Percentiles rank a stretch among this genome's conserved stretches.
Evolutionary conservation across 345 rosid species (phyloP).

Genomic region (Arabis hirsuta): DNA sequence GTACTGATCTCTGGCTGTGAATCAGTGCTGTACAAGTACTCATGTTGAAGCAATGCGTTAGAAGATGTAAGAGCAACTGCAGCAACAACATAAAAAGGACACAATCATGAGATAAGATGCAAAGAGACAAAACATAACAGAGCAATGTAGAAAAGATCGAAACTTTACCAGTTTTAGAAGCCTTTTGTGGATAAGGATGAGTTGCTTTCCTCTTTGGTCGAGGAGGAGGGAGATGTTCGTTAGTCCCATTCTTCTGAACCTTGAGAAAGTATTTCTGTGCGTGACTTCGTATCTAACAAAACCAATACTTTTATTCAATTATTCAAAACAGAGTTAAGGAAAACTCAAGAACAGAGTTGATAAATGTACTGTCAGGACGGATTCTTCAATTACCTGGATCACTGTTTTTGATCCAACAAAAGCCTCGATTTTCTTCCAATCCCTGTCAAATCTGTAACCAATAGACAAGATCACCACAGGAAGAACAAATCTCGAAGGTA

Average conservation of each 20-base stretch:
- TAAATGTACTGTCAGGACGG: background rate
- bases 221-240: conserved; percentile 90
- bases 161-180: conserved; percentile 60
- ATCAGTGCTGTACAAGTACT: conserved; percentile 7
- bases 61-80: conserved; percentile 56
- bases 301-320: background rate
- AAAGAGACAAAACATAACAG: background rate
- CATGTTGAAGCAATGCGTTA: conserved; percentile 49
- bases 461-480: background rate
- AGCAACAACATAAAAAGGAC: background rate
- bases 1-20: background rate
- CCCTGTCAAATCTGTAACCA: conserved; percentile 74
- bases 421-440: conserved; percentile 95
- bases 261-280: conserved; percentile 88
- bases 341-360: conserved; percentile 1
- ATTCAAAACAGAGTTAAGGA: conserved; percentile 25
- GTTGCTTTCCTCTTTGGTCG: conserved; percentile 89
- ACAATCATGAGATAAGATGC: conserved; percentile 15
- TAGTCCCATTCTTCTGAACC: conserved; percentile 83
- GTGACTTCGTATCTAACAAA: conserved; percentile 87
- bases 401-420: conserved; percentile 89
- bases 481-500: conserved; percentile 1
- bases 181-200: conserved; percentile 91
- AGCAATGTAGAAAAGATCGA: background rate
- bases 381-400: conserved; percentile 63